Percentiles rank a stretch among this genome's conserved stretches.
Evolutionary conservation across 306 rosid genomes (phyloP).

Genomic region (Elaeagnus macrophylla): DNA sequence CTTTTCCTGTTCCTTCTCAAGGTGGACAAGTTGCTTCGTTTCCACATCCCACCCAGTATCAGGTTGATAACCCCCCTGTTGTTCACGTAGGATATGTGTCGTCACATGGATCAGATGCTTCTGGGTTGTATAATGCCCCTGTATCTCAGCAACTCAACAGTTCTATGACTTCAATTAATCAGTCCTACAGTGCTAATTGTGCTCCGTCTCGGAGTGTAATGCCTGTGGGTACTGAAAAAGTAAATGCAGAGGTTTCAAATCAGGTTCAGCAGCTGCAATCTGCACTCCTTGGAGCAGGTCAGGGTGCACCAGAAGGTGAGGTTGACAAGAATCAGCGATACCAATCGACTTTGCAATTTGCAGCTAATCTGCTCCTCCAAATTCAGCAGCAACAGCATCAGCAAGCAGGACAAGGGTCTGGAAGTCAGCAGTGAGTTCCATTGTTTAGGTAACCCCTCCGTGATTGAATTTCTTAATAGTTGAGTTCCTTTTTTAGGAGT

Average conservation of each 20-base stretch:
- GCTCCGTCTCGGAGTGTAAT: conserved; percentile 38
- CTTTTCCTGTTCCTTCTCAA: conserved; percentile 35
- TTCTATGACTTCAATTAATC: conserved; percentile 39
- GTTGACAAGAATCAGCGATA: conserved; percentile 83
- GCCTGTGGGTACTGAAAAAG: conserved; percentile 47
- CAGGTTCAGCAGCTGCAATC: conserved; percentile 63
- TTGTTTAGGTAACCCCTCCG: conserved; percentile 40
- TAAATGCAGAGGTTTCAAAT: conserved; percentile 43
- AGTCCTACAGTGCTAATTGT: conserved; percentile 43
- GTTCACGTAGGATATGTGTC: conserved; percentile 46
- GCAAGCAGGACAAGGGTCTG: conserved; percentile 60
- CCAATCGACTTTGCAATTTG: conserved; percentile 78
- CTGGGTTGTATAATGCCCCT: conserved; percentile 51
- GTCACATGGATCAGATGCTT: conserved; percentile 49
- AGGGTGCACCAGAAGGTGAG: conserved; percentile 67
- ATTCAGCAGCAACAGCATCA: conserved; percentile 50
- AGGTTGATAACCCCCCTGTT: conserved; percentile 36
- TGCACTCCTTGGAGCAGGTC: conserved; percentile 46
- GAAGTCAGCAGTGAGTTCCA: conserved; percentile 52
- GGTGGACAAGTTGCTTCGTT: conserved; percentile 42
- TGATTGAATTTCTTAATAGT: conserved; percentile 11
- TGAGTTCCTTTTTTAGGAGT: neutral
- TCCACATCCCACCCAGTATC: conserved; percentile 45
- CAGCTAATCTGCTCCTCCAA: conserved; percentile 89
- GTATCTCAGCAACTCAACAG: conserved; percentile 45